Percentiles rank a stretch among this genome's conserved stretches.
These are phyloP conservation scores for Ustilago trichophora DNA, from an alignment of 1,284 basidiomycete species.

Conservation along the genomic window DNA sequence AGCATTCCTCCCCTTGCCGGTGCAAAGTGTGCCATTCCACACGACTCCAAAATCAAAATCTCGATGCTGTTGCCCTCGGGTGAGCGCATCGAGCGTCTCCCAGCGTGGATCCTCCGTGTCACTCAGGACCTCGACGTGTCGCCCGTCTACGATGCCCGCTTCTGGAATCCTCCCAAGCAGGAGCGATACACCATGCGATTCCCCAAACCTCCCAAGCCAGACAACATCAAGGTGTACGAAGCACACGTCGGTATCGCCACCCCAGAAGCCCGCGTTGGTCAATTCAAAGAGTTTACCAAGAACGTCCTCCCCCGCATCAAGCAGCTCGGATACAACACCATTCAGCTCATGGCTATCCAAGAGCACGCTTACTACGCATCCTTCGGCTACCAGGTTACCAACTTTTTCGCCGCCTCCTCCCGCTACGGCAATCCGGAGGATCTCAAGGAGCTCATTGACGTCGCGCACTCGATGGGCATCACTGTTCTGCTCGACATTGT, in stretches of 20 bases:
- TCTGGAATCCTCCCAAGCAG: constrained; percentile 88
- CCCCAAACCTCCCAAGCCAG: constrained; percentile 75
- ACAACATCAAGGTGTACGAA: constrained; percentile 85
- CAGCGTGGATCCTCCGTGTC: constrained; percentile 92
- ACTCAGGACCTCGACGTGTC: constrained; percentile 91
- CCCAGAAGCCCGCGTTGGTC: constrained; percentile 83
- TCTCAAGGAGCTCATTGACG: constrained; percentile 92
- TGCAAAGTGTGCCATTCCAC: constrained; percentile 80
- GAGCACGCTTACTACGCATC: constrained; percentile 99
- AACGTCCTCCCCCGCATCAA: constrained; percentile 88
- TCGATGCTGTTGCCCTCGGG: constrained; percentile 75
- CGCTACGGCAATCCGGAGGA: constrained; percentile 89
- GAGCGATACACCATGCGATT: constrained; percentile 85
- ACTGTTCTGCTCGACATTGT: constrained; percentile 95
- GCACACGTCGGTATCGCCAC: constrained; percentile 98
- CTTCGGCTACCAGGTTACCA: constrained; percentile 97
- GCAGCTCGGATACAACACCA: constrained; percentile 91
- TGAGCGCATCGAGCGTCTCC: constrained; percentile 86
- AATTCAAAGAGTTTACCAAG: constrained; percentile 88
- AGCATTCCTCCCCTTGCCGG: constrained; percentile 74
- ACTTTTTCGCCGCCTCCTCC: constrained; percentile 95
- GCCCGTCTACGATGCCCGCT: constrained; percentile 92
- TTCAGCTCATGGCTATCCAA: constrained; percentile 86
- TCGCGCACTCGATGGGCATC: constrained; percentile 89
- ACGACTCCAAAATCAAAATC: constrained; percentile 89